Evolutionary conservation across 371 early-diverging fungal species (phyloP), one percentile per base, ranked within the genome.

Genomic region (Rhizopus stolonifer): DNA sequence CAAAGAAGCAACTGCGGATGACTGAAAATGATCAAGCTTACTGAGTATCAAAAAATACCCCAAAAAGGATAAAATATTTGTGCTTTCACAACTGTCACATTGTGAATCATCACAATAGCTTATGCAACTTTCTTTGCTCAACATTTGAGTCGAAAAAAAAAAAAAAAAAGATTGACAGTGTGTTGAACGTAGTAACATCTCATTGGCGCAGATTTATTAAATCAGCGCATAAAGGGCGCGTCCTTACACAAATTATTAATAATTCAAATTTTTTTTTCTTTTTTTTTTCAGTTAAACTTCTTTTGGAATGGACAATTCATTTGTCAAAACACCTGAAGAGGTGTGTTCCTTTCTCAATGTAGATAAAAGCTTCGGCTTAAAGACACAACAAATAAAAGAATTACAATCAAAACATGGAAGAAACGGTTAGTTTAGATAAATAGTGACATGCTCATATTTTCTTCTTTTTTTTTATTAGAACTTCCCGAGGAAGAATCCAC

Each of bases 401-500:
- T 64, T 76, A 38, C 67, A 74, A 26, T 64, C 76, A 24, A 72
- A 83, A 58, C 80, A 83, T 57, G 93, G 93, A 51, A 75, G 60
- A 31, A 93, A 93, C 66, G 91, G 92, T 88, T 86, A 51, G 68
- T 25, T 19, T 25, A 39, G 10, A 29, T 2, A 40, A 13, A 9
- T 22, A 46, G 49, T 31, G 94, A 91, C 64, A 43, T 40, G 50
- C 43, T 6, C 44, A 31, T 22, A 29, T 40, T 36, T 32, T 6
- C 23, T 36, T 13, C 33, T 34, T 25, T 44, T 24, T 46, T 54
- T 53, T 21, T 44, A 19, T 23, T 64, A 85, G 90, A 86, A 65
- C 74, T 93, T 22, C 88, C 90, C 48, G 84, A 84, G 51, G 90
- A 93, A 49, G 92, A 93, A 48, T 69, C 88, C 1, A 95, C 95